A percentile compares a stretch with the other conserved stretches of the same genome.
Evolutionary conservation across 2,329 filamentous ascomycete genomes (phyloP).

Genomic region (Teratosphaeria epicoccoides): DNA sequence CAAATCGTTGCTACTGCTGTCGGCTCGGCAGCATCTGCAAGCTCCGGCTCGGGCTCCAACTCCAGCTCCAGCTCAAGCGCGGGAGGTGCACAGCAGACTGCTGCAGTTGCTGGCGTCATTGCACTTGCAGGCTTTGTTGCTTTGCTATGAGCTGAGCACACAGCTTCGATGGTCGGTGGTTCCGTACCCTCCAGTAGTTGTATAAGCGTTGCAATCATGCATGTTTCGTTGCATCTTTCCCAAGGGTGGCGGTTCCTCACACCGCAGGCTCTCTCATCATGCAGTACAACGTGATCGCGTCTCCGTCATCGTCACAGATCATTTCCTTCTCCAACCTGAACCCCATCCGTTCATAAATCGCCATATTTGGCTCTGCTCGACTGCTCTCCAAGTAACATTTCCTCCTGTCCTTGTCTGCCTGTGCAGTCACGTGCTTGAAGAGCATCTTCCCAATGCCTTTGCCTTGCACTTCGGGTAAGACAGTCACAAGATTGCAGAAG

Average conservation of each 20-base stretch:
- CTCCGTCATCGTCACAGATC: slow-evolving; percentile 53
- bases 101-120: background rate
- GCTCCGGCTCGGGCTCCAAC: background rate
- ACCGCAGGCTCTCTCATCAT: slow-evolving; percentile 35
- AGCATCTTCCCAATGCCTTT: slow-evolving; percentile 55
- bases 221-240: too few relatives aligned
- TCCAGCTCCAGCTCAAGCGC: background rate
- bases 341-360: slow-evolving; percentile 59
- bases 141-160: too few relatives aligned
- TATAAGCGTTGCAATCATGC: too few relatives aligned
- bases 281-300: slow-evolving; percentile 36
- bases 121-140: background rate
- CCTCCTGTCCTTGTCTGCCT: slow-evolving; percentile 53
- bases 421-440: slow-evolving; percentile 52
- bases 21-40: background rate
- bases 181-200: too few relatives aligned
- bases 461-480: slow-evolving; percentile 54
- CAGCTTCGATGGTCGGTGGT: too few relatives aligned
- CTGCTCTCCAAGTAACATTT: slow-evolving; percentile 63
- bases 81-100: background rate
- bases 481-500: slow-evolving; percentile 66
- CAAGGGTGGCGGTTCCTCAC: too few relatives aligned
- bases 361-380: slow-evolving; percentile 55
- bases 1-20: slow-evolving; percentile 9
- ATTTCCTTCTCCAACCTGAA: slow-evolving; percentile 56